Base-by-base conservation (phyloP, 2,329 filamentous ascomycete species). In the Aspergillus aculeatinus region DNA sequence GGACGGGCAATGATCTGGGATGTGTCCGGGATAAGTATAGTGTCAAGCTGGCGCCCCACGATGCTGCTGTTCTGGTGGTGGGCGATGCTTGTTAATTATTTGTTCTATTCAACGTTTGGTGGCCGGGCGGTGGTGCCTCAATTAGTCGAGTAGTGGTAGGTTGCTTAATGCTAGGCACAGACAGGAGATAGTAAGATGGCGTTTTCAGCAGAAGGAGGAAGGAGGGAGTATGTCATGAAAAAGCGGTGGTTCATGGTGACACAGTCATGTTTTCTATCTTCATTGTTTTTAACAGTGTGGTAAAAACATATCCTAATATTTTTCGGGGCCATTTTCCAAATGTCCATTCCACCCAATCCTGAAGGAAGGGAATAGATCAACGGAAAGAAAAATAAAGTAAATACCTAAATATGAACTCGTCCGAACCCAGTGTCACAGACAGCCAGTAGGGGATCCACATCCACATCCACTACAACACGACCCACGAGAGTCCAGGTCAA, bases 51-150 rank as follows among this genome's bases (percentile, higher is more conserved):
- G 55, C 65, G 31, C 66, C 65, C 21, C 73, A 74, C 66, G 73
- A 75, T 64, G 65, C 62, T 7, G 68, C 70, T 16, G 68, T 70
- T 58, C 60, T 75, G 59, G 59, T 74, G 51, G 65, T 75, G 65
- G 60, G 60, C n/a, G 42, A 31, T 16, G 31, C 14, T 39, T 65
- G 64, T 55, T 62, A 39, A 29, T 23, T 5, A 12, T 16, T 4
- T 23, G 6, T 35, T 35, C 12, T 35, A 2, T 35, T 35, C 11
- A 16, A 16, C 10, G 2, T 35, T 2, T 35, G 33, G 5, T 14
- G 33, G 33, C 11, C 4, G 12, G 12, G 5, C 4, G 33, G 5
- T 35, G 10, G 33, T 4, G 12, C 27, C 7, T 29, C 27, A 29
- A 29, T 2, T 10, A 29, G 27, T 29, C 9, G 27, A 9, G 27